Base-by-base conservation (phyloP, 148 eudicot genomes). In the Nepenthes mirabilis region DNA sequence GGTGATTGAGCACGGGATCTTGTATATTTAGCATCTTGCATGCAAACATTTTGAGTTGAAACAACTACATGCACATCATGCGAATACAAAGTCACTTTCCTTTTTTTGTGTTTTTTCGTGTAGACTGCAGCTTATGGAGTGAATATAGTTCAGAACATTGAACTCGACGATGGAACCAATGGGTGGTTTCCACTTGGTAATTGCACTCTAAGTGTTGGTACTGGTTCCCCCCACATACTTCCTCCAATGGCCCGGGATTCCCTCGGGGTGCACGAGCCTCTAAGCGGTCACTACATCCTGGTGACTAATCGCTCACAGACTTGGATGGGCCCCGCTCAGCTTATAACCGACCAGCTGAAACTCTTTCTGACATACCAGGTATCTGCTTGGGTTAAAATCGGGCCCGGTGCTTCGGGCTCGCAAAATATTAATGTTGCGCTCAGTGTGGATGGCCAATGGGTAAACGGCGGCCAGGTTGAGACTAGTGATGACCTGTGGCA, bases 251-350 rank as follows among this genome's bases (percentile, higher is more conserved):
- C 91, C 51, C 45, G 67, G 61, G 91, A 71, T 49, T 78, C 88
- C 9, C 84, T 86, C 2, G 91, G 87, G 47, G 65, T 73, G 53
- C 88, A 77, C 7, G 74, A 79, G 57, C 88, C 84, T 37, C 65
- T 83, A 60, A 83, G 85, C 58, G 95, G 95, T 14, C 88, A 82
- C 37, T 82, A 72, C 80, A 86, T 93, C 55, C 78, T 74, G 62
- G 90, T 75, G 52, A 85, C 75, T 0, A 88, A 86, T 36, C 95
- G 98, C 14, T 82, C 96, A 23, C 95, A 93, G 70, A 79, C 70
- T 37, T 93, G 98, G 98, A 93, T 88, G 96, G 98, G 98, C 55
- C 98, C 98, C 7, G 96, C 96, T 66, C 98, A 93, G 79, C 79
- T 80, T 55, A 86, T 93, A 47, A 83, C 98, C 3, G 95, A 93